Conservation (phyloP, 345 rosid species). For the Citrus inodora region DNA sequence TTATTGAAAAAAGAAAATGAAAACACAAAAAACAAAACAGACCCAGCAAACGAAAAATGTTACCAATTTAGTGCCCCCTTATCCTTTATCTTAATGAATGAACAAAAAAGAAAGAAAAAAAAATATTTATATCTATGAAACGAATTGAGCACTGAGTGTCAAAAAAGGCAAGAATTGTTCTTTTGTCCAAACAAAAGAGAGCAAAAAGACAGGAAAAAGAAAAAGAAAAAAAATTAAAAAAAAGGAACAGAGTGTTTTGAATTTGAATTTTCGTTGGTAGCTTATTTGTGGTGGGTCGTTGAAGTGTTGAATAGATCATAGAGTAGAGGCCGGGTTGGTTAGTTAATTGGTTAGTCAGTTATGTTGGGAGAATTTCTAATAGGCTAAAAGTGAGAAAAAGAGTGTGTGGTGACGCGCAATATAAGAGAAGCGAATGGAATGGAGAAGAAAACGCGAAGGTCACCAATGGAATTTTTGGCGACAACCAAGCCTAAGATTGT, state of each 20-base stretch:
- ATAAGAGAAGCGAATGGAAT: conserved; percentile 6
- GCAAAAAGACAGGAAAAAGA: neutral
- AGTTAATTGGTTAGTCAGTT: neutral
- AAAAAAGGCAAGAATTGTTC: conserved; percentile 5
- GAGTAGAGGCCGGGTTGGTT: neutral
- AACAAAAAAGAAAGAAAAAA: too few species aligned
- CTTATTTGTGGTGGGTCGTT: conserved; percentile 13
- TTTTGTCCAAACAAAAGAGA: neutral
- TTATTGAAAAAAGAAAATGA: neutral
- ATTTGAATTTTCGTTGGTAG: neutral
- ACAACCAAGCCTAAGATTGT: neutral
- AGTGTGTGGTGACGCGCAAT: conserved; percentile 75
- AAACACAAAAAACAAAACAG: too few species aligned
- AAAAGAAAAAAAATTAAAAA: neutral
- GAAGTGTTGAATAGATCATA: conserved; percentile 16
- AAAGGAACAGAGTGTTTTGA: neutral
- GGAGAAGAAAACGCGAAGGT: conserved; percentile 28
- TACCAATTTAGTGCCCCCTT: too few species aligned
- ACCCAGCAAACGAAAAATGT: neutral
- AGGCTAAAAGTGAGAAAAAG: conserved; percentile 24
- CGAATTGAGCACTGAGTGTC: too few species aligned
- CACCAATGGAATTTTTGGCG: conserved; percentile 9
- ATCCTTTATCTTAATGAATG: too few species aligned
- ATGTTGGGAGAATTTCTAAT: neutral
- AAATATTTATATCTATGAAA: too few species aligned